A percentile compares a stretch with the other conserved stretches of the same genome.
These are phyloP conservation scores for Trichosporon faecale DNA, from an alignment of 1,284 basidiomycete species.

Conservation along the genomic window DNA sequence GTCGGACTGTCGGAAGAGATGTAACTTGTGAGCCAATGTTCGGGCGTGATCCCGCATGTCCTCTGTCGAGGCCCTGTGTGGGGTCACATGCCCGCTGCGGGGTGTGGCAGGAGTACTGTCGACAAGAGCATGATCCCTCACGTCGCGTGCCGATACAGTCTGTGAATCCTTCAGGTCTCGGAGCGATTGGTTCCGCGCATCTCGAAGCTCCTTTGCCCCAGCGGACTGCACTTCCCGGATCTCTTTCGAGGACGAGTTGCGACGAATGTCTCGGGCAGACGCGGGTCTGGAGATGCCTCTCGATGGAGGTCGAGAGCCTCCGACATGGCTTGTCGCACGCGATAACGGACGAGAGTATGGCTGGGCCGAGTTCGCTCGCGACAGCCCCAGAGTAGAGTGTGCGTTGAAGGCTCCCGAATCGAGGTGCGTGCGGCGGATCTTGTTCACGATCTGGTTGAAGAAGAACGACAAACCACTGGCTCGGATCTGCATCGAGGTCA, in stretches of 20 bases:
- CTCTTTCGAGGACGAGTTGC: background rate
- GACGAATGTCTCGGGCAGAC: background rate
- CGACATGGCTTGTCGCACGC: conserved; percentile 13
- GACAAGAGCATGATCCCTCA: background rate
- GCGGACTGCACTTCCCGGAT: background rate
- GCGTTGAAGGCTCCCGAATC: conserved; percentile 43
- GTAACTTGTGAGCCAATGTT: conserved; percentile 10
- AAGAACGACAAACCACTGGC: conserved; percentile 49
- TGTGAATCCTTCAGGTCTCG: background rate
- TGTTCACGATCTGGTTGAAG: conserved; percentile 49
- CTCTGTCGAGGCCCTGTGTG: background rate
- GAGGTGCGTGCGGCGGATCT: conserved; percentile 44
- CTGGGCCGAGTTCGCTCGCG: background rate
- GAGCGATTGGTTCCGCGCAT: background rate
- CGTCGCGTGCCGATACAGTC: background rate
- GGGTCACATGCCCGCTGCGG: background rate
- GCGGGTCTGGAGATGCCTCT: background rate
- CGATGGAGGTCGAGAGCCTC: conserved; percentile 12
- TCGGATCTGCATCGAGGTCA: conserved; percentile 44
- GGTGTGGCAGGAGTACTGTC: background rate
- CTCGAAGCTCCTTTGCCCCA: background rate
- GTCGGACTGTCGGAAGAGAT: conserved; percentile 5
- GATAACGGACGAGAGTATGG: background rate
- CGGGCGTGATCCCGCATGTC: conserved; percentile 8
- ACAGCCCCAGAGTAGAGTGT: background rate